Percentiles rank a stretch among this genome's conserved stretches.
Conservation (phyloP, 768 basidiomycete genomes). For the Tulasnella sp. region DNA sequence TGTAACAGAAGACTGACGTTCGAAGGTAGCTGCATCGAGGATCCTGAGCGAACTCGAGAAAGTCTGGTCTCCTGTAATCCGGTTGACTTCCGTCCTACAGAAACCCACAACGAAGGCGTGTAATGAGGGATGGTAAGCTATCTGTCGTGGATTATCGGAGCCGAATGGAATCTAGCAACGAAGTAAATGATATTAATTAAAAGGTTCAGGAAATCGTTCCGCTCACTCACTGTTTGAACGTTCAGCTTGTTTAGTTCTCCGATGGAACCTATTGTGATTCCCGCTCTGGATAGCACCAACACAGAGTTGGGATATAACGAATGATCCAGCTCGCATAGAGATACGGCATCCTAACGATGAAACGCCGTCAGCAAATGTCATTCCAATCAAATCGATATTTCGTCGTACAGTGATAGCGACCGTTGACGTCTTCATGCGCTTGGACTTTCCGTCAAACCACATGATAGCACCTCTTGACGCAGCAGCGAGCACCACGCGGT, state of each 20-base stretch:
- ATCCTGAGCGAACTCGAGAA: constrained; percentile 50
- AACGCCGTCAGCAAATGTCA: neutral
- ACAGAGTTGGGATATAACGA: constrained; percentile 39
- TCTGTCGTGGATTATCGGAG: constrained; percentile 53
- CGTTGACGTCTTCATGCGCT: constrained; percentile 37
- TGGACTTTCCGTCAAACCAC: constrained; percentile 29
- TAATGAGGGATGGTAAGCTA: constrained; percentile 45
- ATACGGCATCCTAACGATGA: constrained; percentile 35
- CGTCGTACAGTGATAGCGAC: constrained; percentile 53
- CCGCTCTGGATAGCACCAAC: constrained; percentile 42
- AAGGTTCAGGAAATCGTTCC: neutral
- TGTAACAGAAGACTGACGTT: neutral
- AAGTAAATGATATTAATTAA: constrained; percentile 3
- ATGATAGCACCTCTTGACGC: constrained; percentile 61
- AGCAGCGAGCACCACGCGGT: constrained; percentile 51
- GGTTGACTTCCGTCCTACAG: constrained; percentile 37
- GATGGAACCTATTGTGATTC: constrained; percentile 54
- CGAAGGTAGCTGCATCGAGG: constrained; percentile 30
- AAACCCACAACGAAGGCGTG: constrained; percentile 59
- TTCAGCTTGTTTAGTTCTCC: constrained; percentile 66
- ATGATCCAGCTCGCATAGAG: constrained; percentile 41
- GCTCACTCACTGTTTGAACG: constrained; percentile 51
- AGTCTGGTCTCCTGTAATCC: constrained; percentile 32
- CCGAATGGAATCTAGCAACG: constrained; percentile 70
- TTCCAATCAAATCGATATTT: neutral